Evolutionary conservation across 768 basidiomycete genomes (phyloP).

Genomic region (Boletus huronensis): DNA sequence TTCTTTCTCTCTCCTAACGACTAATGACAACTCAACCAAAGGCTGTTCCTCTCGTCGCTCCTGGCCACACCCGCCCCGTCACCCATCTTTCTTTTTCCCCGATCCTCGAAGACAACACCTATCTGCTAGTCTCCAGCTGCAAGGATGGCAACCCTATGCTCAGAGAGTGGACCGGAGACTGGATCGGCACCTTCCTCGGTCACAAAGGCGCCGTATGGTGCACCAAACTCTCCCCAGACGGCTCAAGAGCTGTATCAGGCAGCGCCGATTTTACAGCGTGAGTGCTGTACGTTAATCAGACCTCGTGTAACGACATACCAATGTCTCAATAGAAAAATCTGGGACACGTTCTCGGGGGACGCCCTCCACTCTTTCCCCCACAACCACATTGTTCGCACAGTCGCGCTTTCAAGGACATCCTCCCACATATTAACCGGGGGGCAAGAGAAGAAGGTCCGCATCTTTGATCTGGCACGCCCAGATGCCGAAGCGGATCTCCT

Average conservation of each 20-base stretch:
- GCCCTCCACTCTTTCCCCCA: slow-evolving; percentile 93
- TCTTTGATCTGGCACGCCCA: slow-evolving; percentile 85
- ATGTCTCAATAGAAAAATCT: slow-evolving; percentile 69
- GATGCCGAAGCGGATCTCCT: slow-evolving; percentile 87
- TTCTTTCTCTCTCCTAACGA: slow-evolving; percentile 26
- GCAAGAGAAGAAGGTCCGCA: slow-evolving; percentile 94
- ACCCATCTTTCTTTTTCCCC: slow-evolving; percentile 92
- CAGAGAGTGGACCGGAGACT: slow-evolving; percentile 96
- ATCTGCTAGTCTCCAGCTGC: slow-evolving; percentile 91
- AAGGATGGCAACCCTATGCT: slow-evolving; percentile 99
- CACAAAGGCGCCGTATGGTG: slow-evolving; percentile 98
- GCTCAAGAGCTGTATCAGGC: slow-evolving; percentile 83
- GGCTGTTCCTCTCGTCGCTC: slow-evolving; percentile 76
- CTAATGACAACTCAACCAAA: slow-evolving; percentile 64
- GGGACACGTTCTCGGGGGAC: slow-evolving; percentile 92
- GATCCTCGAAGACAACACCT: slow-evolving; percentile 80
- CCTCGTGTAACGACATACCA: slow-evolving; percentile 2
- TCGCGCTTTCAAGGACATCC: slow-evolving; percentile 74
- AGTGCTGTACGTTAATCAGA: slow-evolving; percentile 29
- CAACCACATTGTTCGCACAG: slow-evolving; percentile 96
- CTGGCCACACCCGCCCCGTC: slow-evolving; percentile 84
- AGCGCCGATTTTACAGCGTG: slow-evolving; percentile 98
- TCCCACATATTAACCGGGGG: slow-evolving; percentile 84
- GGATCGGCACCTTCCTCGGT: slow-evolving; percentile 91
- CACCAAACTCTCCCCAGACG: slow-evolving; percentile 85